phyloP scores from a whole-genome alignment of 345 rosid species.

The Rubroshorea leprosula region DNA sequence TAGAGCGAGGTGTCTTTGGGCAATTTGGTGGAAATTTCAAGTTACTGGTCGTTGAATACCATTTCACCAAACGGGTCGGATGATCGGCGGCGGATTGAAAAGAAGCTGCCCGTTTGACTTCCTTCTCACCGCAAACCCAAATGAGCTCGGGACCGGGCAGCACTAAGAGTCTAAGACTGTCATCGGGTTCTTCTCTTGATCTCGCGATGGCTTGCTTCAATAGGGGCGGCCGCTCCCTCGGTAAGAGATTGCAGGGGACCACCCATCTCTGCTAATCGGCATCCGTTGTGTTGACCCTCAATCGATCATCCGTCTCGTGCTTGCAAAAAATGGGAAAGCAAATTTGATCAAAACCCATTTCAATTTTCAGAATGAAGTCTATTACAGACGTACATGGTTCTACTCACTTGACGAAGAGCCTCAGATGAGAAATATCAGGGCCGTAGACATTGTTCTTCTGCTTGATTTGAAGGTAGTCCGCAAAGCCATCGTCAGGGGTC shows the following conservation, averaged over 20 bases:
- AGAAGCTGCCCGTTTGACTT: slow-evolving; percentile 71
- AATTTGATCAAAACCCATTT: slow-evolving; percentile 2
- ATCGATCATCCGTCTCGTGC: slow-evolving; percentile 71
- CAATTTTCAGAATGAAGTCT: too few species aligned
- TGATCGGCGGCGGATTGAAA: slow-evolving; percentile 60
- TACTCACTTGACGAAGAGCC: slow-evolving; percentile 76
- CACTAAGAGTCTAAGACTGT: slow-evolving; percentile 36
- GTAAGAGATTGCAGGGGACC: slow-evolving; percentile 82
- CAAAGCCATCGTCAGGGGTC: slow-evolving; percentile 63
- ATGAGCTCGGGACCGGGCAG: slow-evolving; percentile 56
- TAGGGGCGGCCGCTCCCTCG: slow-evolving; percentile 61
- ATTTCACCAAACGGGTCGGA: slow-evolving; percentile 50
- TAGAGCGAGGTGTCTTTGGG: slow-evolving; percentile 81
- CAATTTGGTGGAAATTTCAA: slow-evolving; percentile 81
- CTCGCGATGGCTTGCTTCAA: slow-evolving; percentile 40
- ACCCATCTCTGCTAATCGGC: slow-evolving; percentile 89
- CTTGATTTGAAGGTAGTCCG: slow-evolving; percentile 79
- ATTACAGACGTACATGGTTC: not conserved
- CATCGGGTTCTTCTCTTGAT: slow-evolving; percentile 42
- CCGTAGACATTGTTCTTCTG: slow-evolving; percentile 71
- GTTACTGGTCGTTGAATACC: slow-evolving; percentile 94
- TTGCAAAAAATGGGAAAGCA: slow-evolving; percentile 27
- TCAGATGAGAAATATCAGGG: slow-evolving; percentile 68
- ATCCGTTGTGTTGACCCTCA: slow-evolving; percentile 86
- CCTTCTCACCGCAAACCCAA: slow-evolving; percentile 79